Evolutionary conservation across 805 yeast genomes (phyloP).

Genomic region (Kluyveromyces dobzhanskii): DNA sequence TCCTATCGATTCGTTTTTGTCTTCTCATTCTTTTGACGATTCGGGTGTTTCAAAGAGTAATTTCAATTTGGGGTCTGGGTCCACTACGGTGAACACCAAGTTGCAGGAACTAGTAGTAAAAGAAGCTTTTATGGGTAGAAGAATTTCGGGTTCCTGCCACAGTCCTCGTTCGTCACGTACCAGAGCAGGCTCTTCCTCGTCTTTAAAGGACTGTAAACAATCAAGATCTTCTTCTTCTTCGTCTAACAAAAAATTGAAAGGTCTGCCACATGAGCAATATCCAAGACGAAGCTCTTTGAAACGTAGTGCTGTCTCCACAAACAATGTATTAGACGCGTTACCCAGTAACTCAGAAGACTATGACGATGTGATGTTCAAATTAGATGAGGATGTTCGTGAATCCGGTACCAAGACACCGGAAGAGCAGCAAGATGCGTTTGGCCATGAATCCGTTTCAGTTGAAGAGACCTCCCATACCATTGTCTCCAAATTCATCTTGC

Average conservation of each 20-base stretch:
- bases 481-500: constrained; percentile 56
- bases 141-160: constrained; percentile 30
- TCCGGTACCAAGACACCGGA: constrained; percentile 5
- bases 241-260: constrained; percentile 1
- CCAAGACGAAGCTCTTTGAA: constrained; percentile 7
- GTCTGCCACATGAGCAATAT: constrained; percentile 4
- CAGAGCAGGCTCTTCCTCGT: constrained; percentile 3
- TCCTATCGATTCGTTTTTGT: constrained; percentile 21
- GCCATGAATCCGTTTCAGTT: constrained; percentile 16
- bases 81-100: constrained; percentile 64
- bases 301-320: constrained; percentile 3
- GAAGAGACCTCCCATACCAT: constrained; percentile 24
- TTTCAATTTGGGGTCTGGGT: constrained; percentile 21
- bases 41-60: not conserved
- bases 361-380: constrained; percentile 2
- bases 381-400: constrained; percentile 6
- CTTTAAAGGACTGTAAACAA: constrained; percentile 4
- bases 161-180: not conserved
- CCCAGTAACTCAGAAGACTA: not conserved
- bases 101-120: constrained; percentile 61
- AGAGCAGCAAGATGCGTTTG: constrained; percentile 5
- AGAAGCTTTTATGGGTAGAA: constrained; percentile 48
- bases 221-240: constrained; percentile 6
- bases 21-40: constrained; percentile 7
- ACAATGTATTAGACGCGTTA: not conserved